phyloP scores from a whole-genome alignment of 2,329 filamentous ascomycete genomes.

The Pyricularia pennisetigena region DNA sequence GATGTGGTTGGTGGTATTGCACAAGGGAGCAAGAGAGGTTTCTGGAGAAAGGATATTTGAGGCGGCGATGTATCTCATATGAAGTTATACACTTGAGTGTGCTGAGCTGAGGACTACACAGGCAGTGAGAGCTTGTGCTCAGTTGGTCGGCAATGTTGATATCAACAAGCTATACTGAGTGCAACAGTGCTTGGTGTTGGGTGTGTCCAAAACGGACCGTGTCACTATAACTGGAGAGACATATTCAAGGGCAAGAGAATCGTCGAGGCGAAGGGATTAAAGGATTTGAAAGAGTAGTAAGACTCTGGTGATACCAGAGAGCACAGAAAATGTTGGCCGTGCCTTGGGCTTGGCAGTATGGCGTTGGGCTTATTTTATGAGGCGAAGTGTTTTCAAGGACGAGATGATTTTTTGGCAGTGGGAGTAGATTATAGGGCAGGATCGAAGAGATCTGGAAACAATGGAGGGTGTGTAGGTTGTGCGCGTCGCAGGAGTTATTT shows the following conservation, averaged over 20 bases:
- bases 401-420: neutral
- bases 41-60: neutral
- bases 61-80: neutral
- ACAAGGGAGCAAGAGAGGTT: neutral
- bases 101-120: neutral
- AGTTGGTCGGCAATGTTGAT: neutral
- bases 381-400: neutral
- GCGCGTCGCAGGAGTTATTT: neutral
- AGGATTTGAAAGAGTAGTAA: constrained; percentile 1
- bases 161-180: neutral
- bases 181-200: constrained; percentile 6
- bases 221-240: constrained; percentile 19
- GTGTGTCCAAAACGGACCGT: constrained; percentile 35
- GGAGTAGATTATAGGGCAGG: neutral
- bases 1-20: neutral
- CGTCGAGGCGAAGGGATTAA: neutral
- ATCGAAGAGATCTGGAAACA: neutral
- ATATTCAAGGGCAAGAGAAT: constrained; percentile 14
- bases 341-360: neutral
- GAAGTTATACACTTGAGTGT: neutral
- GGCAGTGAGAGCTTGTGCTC: neutral
- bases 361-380: neutral
- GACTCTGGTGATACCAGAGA: neutral
- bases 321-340: neutral
- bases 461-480: neutral